phyloP scores from a whole-genome alignment of 192 early-diverging fungal genomes.

The Obelidium mucronatum region DNA sequence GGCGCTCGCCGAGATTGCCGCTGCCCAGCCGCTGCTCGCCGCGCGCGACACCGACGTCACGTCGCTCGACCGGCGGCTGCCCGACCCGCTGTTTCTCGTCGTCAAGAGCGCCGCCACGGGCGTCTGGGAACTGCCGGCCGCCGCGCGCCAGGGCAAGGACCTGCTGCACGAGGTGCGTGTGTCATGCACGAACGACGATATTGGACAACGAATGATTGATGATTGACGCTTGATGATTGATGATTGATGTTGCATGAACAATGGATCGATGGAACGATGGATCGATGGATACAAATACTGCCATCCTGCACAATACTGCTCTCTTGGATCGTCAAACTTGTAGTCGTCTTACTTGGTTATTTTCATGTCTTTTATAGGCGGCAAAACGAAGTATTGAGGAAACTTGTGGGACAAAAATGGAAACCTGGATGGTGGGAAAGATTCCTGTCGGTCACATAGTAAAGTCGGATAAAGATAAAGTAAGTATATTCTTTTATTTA shows the following conservation, averaged over 20 bases:
- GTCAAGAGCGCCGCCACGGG: conserved; percentile 58
- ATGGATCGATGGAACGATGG: too few species aligned
- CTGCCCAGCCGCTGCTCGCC: conserved; percentile 62
- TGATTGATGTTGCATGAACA: too few species aligned
- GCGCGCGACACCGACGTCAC: conserved; percentile 75
- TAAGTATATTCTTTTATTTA: too few species aligned
- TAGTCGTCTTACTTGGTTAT: too few species aligned
- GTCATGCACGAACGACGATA: too few species aligned
- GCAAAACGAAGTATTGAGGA: conserved; percentile 75
- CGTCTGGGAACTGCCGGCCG: conserved; percentile 70
- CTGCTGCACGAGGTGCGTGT: conserved; percentile 73
- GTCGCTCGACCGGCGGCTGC: conserved; percentile 79
- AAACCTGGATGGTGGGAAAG: conserved; percentile 86
- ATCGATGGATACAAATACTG: too few species aligned
- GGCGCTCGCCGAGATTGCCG: conserved; percentile 13
- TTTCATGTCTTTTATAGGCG: conserved; percentile 59
- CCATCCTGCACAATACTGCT: too few species aligned
- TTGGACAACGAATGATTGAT: too few species aligned
- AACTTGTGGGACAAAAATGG: conserved; percentile 77
- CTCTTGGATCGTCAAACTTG: too few species aligned
- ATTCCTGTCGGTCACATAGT: conserved; percentile 76
- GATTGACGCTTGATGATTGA: too few species aligned
- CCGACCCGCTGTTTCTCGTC: conserved; percentile 81
- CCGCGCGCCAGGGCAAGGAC: conserved; percentile 70
- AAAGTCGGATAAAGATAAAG: conserved; percentile 8